Base-by-base conservation (phyloP, 2,329 filamentous ascomycete species). In the Epicoccum sorghinum region DNA sequence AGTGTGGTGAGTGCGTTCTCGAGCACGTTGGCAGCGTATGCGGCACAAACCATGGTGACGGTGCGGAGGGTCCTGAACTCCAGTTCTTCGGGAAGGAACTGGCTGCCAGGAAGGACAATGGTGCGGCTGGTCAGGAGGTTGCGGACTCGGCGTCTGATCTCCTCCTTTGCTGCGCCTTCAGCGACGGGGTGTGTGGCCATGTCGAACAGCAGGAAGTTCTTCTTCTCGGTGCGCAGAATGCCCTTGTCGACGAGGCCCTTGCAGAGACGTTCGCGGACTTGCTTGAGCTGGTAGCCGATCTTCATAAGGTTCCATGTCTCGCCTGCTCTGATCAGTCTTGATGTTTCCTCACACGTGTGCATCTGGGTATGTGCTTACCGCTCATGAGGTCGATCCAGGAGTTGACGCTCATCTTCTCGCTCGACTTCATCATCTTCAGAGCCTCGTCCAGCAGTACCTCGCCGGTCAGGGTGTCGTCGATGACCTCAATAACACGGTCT, bases 231-330 rank as follows among this genome's bases (percentile, higher is more conserved):
- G 68, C 95, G 91, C 54, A 99, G 86, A 74, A 99, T 96, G 71
- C 95, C 95, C 81, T 99, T 99, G 81, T 99, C 95, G 61, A 99
- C 95, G 40, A 99, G 86, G 30, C 95, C 95, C 79, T 99, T 99
- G 71, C 93, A 93, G 52, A 99, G 85, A 53, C 95, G 90, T 81
- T 99, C 95, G 73, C 95, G 92, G 55, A 99, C 95, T 83, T 99
- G 95, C 81, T 99, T 99, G 67, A 99, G 85, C 81, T 99, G 95
- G 78, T 99, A 99, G 75, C 95, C 95, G 69, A 99, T 99, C 83
- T 99, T 99, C 95, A 99, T 98, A 62, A 99, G 81, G 75, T 99
- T 99, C 95, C 95, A 99, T 50, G 95, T 99, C 79, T 99, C 95
- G 75, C 95, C 93, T 98, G 72, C 55, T 47, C 25, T 25, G 50